Evolutionary conservation across 2,329 filamentous ascomycete species (phyloP).

Genomic region (Cercospora canescens): DNA sequence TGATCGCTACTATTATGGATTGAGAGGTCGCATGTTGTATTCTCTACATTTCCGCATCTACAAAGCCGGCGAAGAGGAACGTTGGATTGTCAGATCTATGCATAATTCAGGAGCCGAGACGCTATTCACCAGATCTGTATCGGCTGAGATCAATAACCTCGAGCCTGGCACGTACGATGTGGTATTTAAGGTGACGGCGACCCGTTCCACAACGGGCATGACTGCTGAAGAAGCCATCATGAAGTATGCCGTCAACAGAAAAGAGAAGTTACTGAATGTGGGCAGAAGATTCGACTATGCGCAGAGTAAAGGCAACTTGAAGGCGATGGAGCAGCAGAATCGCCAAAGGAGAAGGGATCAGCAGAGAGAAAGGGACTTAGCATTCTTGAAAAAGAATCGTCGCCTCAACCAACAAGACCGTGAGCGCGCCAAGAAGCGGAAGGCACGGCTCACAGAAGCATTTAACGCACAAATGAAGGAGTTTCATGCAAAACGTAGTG

Average conservation of each 20-base stretch:
- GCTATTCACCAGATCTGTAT: conserved; percentile 72
- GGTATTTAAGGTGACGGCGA: conserved; percentile 71
- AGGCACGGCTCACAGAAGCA: conserved; percentile 28
- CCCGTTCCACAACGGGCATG: conserved; percentile 51
- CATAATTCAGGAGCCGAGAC: conserved; percentile 46
- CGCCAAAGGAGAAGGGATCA: conserved; percentile 15
- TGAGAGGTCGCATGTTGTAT: conserved; percentile 59
- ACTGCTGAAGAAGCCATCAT: conserved; percentile 69
- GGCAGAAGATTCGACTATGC: conserved; percentile 70
- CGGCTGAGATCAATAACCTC: conserved; percentile 69
- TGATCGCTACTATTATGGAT: conserved; percentile 59
- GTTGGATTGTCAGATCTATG: conserved; percentile 35
- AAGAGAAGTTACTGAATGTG: conserved; percentile 74
- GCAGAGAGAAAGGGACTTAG: conserved; percentile 36
- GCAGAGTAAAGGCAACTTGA: conserved; percentile 63
- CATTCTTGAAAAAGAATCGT: conserved; percentile 40
- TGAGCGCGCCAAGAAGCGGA: conserved; percentile 27
- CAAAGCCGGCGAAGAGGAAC: conserved; percentile 42
- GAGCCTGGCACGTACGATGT: conserved; percentile 75
- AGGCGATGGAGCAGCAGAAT: conserved; percentile 50
- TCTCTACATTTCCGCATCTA: conserved; percentile 60
- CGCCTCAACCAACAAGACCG: conserved; percentile 42
- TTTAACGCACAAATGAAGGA: conserved; percentile 30
- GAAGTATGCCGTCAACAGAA: conserved; percentile 59
- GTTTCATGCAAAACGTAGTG: conserved; percentile 17